Evolutionary conservation across 768 basidiomycete genomes (phyloP), one percentile per base, ranked within the genome.

Genomic region (Termitomyces bulborhizus): DNA sequence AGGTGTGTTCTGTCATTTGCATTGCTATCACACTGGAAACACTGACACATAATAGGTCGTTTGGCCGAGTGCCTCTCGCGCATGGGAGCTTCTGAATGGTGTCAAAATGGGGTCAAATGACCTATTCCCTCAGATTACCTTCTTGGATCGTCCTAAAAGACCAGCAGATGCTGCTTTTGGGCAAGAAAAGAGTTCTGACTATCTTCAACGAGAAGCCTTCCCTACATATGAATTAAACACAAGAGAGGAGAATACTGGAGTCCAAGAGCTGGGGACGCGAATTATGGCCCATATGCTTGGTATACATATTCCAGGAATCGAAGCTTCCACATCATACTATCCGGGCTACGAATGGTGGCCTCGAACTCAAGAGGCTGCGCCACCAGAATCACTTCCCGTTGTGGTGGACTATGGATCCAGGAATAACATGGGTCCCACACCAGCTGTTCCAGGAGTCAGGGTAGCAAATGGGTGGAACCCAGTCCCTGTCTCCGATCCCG

Each of bases 281-380:
- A 76, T 86, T 55, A 85, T 86, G 84, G 85, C 85, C 13, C 82
- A 85, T 61, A 86, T 86, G 84, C 69, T 86, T 24, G 85, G 84
- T 15, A 67, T 86, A 24, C 82, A 85, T 64, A 75, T 85, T 56
- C 82, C 82, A 44, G 84, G 83, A 29, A 73, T 84, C 32, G 84
- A 85, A 55, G 75, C 83, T 40, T 83, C 84, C 40, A 77, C 77
- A 3, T 78, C 79, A 12, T 79, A 74, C 59, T 75, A 72, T 65
- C 74, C 79, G 16, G 84, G 81, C 27, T 84, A 82, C 61, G 83
- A 84, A 63, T 84, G 82, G 84, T 86, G 83, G 82, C 80, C 84
- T 21, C 77, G 79, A 37, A 63, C 71, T 37, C 69, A 64, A 50
- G 70, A 69, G 49, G 58, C 58, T 16, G 51, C 61, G n/a, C 56